A percentile compares a stretch with the other conserved stretches of the same genome.
These are phyloP conservation scores for Paraleonurus japonicus DNA, from an alignment of 257 asterid genomes.

Conservation along the genomic window DNA sequence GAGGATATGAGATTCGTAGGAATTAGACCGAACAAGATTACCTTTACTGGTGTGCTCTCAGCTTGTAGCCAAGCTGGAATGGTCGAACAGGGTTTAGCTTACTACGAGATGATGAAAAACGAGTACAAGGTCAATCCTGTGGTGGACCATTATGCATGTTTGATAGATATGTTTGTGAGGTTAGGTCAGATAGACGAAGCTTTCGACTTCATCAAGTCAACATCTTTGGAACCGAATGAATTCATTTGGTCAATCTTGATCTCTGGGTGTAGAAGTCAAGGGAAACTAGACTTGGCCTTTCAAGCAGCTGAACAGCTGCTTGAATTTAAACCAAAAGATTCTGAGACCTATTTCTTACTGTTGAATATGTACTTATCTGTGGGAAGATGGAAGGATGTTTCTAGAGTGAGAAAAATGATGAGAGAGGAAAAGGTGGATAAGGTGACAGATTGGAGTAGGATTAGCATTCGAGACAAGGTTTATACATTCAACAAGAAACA, in stretches of 20 bases:
- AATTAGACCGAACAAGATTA: conserved; percentile 75
- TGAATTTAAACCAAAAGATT: conserved; percentile 60
- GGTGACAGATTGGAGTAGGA: conserved; percentile 79
- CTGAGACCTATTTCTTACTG: conserved; percentile 59
- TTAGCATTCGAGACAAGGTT: conserved; percentile 64
- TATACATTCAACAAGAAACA: conserved; percentile 49
- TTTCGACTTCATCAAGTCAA: conserved; percentile 55
- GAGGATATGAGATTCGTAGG: conserved; percentile 87
- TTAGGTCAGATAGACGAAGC: conserved; percentile 76
- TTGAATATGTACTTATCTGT: conserved; percentile 73
- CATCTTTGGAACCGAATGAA: conserved; percentile 57
- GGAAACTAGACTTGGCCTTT: conserved; percentile 59
- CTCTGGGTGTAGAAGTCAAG: conserved; percentile 85
- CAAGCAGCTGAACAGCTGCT: conserved; percentile 79
- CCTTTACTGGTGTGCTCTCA: conserved; percentile 79
- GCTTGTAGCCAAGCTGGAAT: conserved; percentile 92
- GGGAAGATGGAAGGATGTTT: conserved; percentile 71
- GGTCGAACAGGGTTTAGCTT: conserved; percentile 64
- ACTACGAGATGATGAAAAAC: conserved; percentile 68
- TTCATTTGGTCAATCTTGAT: conserved; percentile 79
- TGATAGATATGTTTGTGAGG: conserved; percentile 79
- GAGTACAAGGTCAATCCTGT: conserved; percentile 67
- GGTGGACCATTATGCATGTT: conserved; percentile 78
- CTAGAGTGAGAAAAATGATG: conserved; percentile 74
- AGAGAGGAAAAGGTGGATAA: conserved; percentile 57